Conservation (phyloP, 345 rosid species). For the Streptanthus diversifolius region DNA sequence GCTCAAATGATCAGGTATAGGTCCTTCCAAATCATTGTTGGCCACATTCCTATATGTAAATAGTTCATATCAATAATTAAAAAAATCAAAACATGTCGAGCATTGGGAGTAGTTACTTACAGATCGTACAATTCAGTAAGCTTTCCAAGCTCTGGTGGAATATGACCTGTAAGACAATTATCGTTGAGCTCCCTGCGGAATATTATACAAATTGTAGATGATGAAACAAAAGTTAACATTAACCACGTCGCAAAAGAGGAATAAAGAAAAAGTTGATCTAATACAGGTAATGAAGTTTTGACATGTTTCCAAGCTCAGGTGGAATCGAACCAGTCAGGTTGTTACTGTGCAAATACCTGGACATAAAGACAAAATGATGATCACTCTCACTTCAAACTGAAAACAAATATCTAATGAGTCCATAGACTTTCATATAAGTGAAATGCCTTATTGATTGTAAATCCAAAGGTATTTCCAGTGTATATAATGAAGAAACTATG, state of each 20-base stretch:
- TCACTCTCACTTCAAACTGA: background rate
- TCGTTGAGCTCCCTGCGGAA: constrained; percentile 80
- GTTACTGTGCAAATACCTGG: constrained; percentile 82
- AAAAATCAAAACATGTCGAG: background rate
- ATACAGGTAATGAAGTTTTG: constrained; percentile 92
- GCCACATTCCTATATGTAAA: constrained; percentile 68
- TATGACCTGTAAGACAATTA: constrained; percentile 64
- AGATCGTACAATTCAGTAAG: constrained; percentile 91
- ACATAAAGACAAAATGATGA: constrained; percentile 7
- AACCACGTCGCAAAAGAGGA: background rate
- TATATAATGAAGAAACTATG: background rate
- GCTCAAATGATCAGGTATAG: constrained; percentile 81
- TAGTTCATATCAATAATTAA: background rate
- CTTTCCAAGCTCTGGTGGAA: constrained; percentile 93
- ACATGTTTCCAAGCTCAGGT: constrained; percentile 95
- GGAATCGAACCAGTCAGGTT: constrained; percentile 80
- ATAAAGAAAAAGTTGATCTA: background rate
- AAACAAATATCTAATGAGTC: background rate
- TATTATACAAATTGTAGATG: background rate
- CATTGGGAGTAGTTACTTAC: constrained; percentile 44
- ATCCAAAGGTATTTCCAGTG: background rate
- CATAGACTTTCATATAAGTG: background rate
- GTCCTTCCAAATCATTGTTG: constrained; percentile 74
- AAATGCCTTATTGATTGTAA: background rate
- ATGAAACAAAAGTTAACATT: background rate